These are phyloP conservation scores for Talaromyces sp. DNA, from an alignment of 2,329 filamentous ascomycete species.

Conservation along the genomic window DNA sequence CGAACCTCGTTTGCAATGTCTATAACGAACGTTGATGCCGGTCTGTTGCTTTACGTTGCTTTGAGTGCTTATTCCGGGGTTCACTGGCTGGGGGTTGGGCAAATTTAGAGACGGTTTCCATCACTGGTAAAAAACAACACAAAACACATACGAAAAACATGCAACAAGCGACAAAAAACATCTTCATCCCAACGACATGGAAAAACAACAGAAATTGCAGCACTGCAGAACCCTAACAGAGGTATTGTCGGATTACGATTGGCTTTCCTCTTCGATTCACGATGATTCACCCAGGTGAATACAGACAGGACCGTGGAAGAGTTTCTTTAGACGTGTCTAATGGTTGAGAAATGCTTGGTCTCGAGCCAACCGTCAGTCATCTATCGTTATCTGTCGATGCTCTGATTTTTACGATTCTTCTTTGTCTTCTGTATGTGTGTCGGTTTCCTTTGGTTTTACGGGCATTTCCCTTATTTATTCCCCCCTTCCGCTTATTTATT, in stretches of 20 bases:
- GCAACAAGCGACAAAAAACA: conserved; percentile 10
- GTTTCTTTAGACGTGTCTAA: neutral
- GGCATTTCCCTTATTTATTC: neutral
- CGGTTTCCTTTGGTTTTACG: neutral
- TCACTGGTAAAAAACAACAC: conserved; percentile 34
- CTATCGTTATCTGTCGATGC: neutral
- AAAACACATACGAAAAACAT: conserved; percentile 6
- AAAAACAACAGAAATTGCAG: neutral
- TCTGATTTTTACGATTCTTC: conserved; percentile 1
- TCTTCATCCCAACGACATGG: neutral
- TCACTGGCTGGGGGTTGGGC: conserved; percentile 24
- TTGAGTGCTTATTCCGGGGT: conserved; percentile 10
- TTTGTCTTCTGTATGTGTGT: conserved; percentile 1
- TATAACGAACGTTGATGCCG: neutral
- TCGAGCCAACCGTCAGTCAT: neutral
- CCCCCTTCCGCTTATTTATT: conserved; percentile 1
- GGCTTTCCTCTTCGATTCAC: neutral
- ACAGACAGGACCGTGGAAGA: neutral
- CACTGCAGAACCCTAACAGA: neutral
- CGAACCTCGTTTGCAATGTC: neutral
- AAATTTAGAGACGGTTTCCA: conserved; percentile 29
- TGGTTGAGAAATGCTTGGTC: neutral
- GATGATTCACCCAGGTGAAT: neutral
- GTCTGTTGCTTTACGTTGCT: conserved; percentile 12
- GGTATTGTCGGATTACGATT: neutral